phyloP scores from a whole-genome alignment of 345 rosid genomes.

The Durio zibethinus region DNA sequence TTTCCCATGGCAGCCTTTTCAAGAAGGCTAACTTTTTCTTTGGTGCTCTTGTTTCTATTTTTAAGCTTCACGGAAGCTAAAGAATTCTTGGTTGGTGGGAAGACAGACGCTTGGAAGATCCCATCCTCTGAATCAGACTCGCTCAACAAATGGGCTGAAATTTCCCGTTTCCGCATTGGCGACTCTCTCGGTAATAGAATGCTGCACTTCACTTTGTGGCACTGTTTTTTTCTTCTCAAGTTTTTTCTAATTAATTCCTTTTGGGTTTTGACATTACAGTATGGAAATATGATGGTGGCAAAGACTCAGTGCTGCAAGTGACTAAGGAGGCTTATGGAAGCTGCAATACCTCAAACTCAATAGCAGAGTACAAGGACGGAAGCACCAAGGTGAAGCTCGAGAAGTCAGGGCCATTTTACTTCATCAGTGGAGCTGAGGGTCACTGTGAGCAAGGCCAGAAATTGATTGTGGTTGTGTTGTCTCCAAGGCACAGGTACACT shows the following conservation, averaged over 20 bases:
- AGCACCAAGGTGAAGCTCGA: slow-evolving; percentile 61
- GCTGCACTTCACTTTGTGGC: background rate
- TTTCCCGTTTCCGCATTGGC: slow-evolving; percentile 53
- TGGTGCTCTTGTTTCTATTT: slow-evolving; percentile 25
- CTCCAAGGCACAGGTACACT: slow-evolving; percentile 28
- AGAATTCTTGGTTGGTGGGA: slow-evolving; percentile 56
- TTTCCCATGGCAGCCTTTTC: slow-evolving; percentile 25
- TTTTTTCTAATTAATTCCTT: background rate
- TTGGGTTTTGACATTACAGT: slow-evolving; percentile 25
- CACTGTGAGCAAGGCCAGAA: slow-evolving; percentile 81
- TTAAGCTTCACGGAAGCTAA: slow-evolving; percentile 30
- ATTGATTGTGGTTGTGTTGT: slow-evolving; percentile 57
- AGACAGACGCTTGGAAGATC: slow-evolving; percentile 48
- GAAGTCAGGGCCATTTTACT: slow-evolving; percentile 61
- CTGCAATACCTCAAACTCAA: slow-evolving; percentile 60
- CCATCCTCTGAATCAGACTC: slow-evolving; percentile 68
- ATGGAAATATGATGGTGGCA: slow-evolving; percentile 64
- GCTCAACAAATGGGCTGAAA: slow-evolving; percentile 74
- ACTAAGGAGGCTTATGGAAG: slow-evolving; percentile 45
- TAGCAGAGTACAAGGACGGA: slow-evolving; percentile 61
- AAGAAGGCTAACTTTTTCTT: slow-evolving; percentile 18
- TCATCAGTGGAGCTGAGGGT: slow-evolving; percentile 72
- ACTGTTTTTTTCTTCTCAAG: background rate
- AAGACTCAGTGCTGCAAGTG: slow-evolving; percentile 79
- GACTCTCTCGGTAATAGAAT: slow-evolving; percentile 55